Evolutionary conservation across 345 rosid species (phyloP), one percentile per base, ranked within the genome.

Genomic region (Kandelia obovata): DNA sequence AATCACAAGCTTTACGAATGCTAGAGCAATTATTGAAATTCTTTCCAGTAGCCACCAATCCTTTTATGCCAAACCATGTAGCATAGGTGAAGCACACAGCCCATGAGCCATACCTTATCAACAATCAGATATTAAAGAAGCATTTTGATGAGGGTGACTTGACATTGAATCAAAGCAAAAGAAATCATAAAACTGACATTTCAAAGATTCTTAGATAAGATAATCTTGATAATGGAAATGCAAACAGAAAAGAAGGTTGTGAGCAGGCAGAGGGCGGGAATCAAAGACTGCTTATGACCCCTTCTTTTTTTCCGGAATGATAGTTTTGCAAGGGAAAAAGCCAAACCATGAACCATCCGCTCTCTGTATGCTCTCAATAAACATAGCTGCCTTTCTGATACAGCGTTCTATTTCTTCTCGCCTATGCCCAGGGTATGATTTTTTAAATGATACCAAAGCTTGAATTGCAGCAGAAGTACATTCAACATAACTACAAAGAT

Each of bases 401-500:
- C 96, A 88, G n/a, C 66, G 62, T 70, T 87, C 93, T 69, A 92
- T 82, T 66, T 95, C 97, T 73, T 84, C 80, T 68, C 49, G 80
- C 49, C 92, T 85, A 80, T 95, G 97, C 70, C 86, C 87, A 67
- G 99, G 94, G 77, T 85, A 83, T 64, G 75, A 75, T 73, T 85
- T 85, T 68, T 75, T 82, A 65, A 95, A 95, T 51, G 91, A 74
- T 68, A 82, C 23, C 85, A 95, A 79, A 66, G 96, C 96, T 86
- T 94, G 96, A 76, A 89, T 85, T 47, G 96, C 88, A 73, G 96
- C 96, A 65, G 97, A 92, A 9, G 96, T 95, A 78, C 99, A 95
- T 75, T 92, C 99, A 61, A 95, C 96, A 53, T 88, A 92, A 73
- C 93, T 92, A 79, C 68, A 77, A 27, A 49, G 9, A 56, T 49